These are phyloP conservation scores for Colletotrichum sp. DNA, from an alignment of 2,329 filamentous ascomycete species.

Conservation along the genomic window DNA sequence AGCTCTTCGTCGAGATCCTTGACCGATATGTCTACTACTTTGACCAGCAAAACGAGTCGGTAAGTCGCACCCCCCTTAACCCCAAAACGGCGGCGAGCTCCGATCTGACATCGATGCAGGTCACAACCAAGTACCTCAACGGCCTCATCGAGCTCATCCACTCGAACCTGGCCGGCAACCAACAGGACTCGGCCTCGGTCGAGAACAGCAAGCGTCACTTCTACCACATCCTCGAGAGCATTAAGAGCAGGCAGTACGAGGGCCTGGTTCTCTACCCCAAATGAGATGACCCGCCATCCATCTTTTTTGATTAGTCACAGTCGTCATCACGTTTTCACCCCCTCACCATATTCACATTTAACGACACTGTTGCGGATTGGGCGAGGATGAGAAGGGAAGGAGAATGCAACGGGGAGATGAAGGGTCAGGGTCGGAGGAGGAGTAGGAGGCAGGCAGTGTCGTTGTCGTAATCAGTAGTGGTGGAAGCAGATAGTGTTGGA, in stretches of 20 bases:
- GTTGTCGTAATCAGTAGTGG: neutral
- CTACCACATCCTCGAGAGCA: constrained; percentile 92
- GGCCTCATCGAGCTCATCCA: constrained; percentile 98
- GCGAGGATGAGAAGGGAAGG: neutral
- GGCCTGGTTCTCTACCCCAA: constrained; percentile 78
- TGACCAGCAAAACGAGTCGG: constrained; percentile 97
- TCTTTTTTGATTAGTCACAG: neutral
- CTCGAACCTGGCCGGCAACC: constrained; percentile 88
- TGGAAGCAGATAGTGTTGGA: neutral
- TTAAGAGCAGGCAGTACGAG: constrained; percentile 89
- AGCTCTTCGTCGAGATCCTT: constrained; percentile 97
- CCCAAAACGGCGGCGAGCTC: neutral
- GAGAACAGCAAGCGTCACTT: constrained; percentile 95
- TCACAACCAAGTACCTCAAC: constrained; percentile 97
- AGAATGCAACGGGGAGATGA: neutral
- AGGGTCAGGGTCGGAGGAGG: neutral
- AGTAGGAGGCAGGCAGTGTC: neutral
- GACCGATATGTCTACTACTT: constrained; percentile 99
- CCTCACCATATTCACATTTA: neutral
- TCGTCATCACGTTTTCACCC: neutral
- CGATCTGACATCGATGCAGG: constrained; percentile 38
- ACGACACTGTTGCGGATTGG: neutral
- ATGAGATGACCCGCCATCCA: neutral
- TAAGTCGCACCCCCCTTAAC: constrained; percentile 35
- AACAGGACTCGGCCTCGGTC: constrained; percentile 79